phyloP scores from a whole-genome alignment of 2,329 filamentous ascomycete species.

The Pestalotiopsis sp. region DNA sequence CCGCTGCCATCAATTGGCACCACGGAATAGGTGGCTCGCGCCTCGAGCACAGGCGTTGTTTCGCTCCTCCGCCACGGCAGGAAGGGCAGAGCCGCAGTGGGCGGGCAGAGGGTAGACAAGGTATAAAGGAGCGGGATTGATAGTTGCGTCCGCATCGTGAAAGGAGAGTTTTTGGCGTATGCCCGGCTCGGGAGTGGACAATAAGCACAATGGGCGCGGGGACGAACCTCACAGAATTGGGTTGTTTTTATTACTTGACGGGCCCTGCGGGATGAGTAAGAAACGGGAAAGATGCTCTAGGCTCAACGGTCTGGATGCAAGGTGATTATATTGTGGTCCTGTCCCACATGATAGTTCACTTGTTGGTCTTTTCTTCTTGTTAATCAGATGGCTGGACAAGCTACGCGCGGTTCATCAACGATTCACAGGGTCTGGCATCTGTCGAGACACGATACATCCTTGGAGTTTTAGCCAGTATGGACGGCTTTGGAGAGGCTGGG shows the following conservation, averaged over 20 bases:
- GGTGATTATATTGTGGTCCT: conserved; percentile 4
- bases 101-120: conserved; percentile 19
- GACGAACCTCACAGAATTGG: not conserved
- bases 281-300: not conserved
- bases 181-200: not conserved
- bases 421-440: not conserved
- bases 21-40: conserved; percentile 38
- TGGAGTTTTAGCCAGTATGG: not conserved
- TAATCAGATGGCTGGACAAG: conserved; percentile 10
- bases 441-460: not conserved
- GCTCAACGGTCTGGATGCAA: not conserved
- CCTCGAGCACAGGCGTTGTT: conserved; percentile 17
- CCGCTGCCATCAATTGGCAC: conserved; percentile 35
- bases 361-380: not conserved
- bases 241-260: not conserved
- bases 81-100: conserved; percentile 29
- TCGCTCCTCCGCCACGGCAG: conserved; percentile 16
- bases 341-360: not conserved
- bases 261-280: conserved; percentile 9
- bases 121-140: conserved; percentile 25
- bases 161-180: not conserved
- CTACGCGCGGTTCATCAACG: not conserved
- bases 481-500: not conserved
- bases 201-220: not conserved
- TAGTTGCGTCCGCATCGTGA: conserved; percentile 31